phyloP scores from a whole-genome alignment of 139 green algal genomes.

The Micractinium sp. region DNA sequence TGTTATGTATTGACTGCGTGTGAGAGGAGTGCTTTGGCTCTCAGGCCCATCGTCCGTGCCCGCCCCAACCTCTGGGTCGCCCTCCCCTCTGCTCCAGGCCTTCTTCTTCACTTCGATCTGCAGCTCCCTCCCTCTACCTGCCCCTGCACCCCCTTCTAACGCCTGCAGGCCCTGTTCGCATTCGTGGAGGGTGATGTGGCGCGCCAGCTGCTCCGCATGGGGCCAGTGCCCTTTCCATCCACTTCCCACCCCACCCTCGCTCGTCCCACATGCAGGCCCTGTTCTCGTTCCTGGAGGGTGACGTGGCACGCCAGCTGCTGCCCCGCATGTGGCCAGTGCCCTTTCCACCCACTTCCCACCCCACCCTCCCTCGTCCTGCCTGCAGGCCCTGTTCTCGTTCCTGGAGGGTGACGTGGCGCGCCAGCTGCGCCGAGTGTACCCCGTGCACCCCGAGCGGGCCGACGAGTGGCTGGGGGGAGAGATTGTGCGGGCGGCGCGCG shows the following conservation, averaged over 20 bases:
- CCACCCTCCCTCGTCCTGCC: background rate
- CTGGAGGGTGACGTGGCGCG: constrained; percentile 61
- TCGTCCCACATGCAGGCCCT: background rate
- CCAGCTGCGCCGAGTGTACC: constrained; percentile 80
- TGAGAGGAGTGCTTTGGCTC: too few species aligned
- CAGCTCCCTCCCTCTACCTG: too few species aligned
- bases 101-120: too few species aligned
- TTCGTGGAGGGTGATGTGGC: too few species aligned
- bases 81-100: too few species aligned
- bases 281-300: constrained; percentile 67
- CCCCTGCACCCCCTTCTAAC: too few species aligned
- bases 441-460: constrained; percentile 65
- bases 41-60: too few species aligned
- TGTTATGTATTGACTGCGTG: background rate
- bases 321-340: constrained; percentile 76
- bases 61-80: too few species aligned
- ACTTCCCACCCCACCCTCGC: background rate
- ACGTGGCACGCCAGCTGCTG: constrained; percentile 57
- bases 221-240: too few species aligned
- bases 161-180: too few species aligned
- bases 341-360: background rate
- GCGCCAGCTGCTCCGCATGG: too few species aligned
- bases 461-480: constrained; percentile 87
- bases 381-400: constrained; percentile 64
- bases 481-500: constrained; percentile 71